Percentiles rank a stretch among this genome's conserved stretches.
phyloP scores from a whole-genome alignment of 106 monocot species.

The Apostasia shenzhenica region DNA sequence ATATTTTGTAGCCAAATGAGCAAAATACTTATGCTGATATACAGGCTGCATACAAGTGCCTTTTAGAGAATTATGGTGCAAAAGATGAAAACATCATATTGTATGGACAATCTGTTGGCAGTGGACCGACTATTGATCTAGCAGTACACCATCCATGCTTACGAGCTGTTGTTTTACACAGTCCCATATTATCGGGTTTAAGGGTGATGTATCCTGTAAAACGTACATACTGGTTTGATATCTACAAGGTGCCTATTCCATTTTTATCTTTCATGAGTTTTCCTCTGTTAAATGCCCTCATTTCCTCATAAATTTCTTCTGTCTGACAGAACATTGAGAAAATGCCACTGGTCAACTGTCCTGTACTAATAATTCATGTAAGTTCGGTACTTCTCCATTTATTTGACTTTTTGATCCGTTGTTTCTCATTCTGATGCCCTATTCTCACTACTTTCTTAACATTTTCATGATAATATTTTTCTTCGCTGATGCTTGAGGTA shows the following conservation, averaged over 20 bases:
- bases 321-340: constrained; percentile 7
- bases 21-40: constrained; percentile 31
- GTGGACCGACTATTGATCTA: constrained; percentile 21
- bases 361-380: constrained; percentile 13
- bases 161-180: constrained; percentile 22
- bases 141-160: constrained; percentile 13
- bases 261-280: background rate
- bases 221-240: constrained; percentile 29
- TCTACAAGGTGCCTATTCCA: constrained; percentile 16
- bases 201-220: constrained; percentile 27
- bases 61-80: constrained; percentile 19
- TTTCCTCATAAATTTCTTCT: background rate
- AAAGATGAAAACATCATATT: constrained; percentile 23
- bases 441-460: too few species aligned
- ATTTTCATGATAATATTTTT: too few species aligned
- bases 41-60: constrained; percentile 25
- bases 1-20: constrained; percentile 21
- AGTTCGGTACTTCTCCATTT: background rate
- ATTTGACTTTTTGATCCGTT: background rate
- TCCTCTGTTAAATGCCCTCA: background rate
- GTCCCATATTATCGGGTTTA: constrained; percentile 26
- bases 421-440: too few species aligned
- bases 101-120: constrained; percentile 27
- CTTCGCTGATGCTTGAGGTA: too few species aligned
- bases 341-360: constrained; percentile 9